Conservation (phyloP, 176 grass and related monocot species). For the Miscanthus lutarioriparius region DNA sequence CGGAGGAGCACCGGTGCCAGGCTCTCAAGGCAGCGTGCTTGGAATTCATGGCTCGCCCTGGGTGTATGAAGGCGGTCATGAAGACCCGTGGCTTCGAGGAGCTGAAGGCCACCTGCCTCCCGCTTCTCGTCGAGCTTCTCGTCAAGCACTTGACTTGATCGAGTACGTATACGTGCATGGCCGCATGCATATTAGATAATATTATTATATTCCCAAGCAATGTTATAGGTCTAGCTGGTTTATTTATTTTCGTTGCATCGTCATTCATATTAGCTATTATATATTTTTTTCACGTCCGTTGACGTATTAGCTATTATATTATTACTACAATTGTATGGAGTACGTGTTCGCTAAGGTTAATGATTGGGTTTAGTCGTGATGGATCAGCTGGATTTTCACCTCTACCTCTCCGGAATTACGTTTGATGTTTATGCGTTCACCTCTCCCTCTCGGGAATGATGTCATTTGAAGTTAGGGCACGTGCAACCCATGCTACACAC, state of each 20-base stretch:
- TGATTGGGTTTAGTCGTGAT: background rate
- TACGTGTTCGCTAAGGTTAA: background rate
- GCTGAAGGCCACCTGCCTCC: background rate
- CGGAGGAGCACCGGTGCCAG: background rate
- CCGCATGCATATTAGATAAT: no score
- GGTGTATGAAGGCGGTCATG: background rate
- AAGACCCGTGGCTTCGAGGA: background rate
- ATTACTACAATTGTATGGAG: no score
- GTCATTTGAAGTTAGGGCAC: no score
- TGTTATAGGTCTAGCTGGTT: no score
- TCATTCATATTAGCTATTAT: no score
- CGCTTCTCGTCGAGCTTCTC: background rate
- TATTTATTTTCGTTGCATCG: no score
- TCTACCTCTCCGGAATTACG: background rate
- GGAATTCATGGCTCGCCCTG: slow-evolving; percentile 2
- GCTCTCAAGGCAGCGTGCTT: slow-evolving; percentile 9
- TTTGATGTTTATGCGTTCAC: background rate
- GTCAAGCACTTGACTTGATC: background rate
- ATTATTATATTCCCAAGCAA: no score
- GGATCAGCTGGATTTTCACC: background rate
- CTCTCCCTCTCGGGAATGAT: no score
- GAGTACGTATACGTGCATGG: no score
- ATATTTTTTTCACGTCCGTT: no score
- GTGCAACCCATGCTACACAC: no score
- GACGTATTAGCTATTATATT: no score